Base-by-base conservation (phyloP, 192 early-diverging fungal species). In the Glomus cerebriforme region DNA sequence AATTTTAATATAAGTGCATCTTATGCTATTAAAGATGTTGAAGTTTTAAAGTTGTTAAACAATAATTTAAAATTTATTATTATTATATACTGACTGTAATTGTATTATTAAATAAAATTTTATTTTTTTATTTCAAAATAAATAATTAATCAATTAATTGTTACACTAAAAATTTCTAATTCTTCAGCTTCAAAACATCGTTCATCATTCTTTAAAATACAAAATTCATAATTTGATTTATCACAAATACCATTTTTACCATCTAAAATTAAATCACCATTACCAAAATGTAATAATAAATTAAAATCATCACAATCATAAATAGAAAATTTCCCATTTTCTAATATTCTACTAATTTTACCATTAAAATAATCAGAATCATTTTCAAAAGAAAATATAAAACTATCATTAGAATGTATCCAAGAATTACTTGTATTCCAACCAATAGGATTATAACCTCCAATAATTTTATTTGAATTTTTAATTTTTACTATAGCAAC, bases 401-500 rank as follows among this genome's bases (percentile, higher is more conserved):
- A 70, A 15, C 34, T 39, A 39, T 70, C 68, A n/a, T 70, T 26
- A 64, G 62, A 15, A 17, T 29, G 29, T 31, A 64, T 45, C n/a
- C 34, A 22, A 12, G 13, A 19, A 35, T 35, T 43, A 26, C 22
- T 45, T n/a, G 3, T 22, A 19, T 24, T 2, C 68, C 68, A 70
- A n/a, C 35, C 26, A 19, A 45, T 10, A n/a, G 68, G 68, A 70
- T 70, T 70, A 35, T 70, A 70, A 29, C 68, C 68, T 7, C 68
- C 68, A 70, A 70, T 70, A 17, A 70, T 43, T 70, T 70, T 32
- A 45, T 37, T 32, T 26, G 68, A 70, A 45, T 35, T 0, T 39
- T 26, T 70, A 45, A 43, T 32, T 39, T 70, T 70, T 2, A 70
- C 22, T 22, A 70, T 34, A 7, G 22, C 43, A 7, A 70, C 8